These are phyloP conservation scores for Rhizophagus clarus DNA, from an alignment of 192 early-diverging fungal genomes.

Conservation along the genomic window DNA sequence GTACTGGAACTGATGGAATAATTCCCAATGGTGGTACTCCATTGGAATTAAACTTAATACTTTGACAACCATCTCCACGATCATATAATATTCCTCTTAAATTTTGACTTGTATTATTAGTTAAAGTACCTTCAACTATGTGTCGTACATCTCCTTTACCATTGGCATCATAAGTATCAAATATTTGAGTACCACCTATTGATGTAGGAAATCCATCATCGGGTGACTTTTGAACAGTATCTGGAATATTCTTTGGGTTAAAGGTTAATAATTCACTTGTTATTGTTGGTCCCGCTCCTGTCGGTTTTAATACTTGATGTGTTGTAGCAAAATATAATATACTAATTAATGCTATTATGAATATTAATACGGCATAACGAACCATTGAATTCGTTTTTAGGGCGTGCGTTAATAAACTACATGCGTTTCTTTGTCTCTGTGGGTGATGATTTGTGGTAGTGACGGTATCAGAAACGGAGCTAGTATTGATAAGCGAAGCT, in stretches of 20 bases:
- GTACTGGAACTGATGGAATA: neutral
- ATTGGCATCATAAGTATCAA: neutral
- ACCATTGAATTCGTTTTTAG: neutral
- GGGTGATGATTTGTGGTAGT: neutral
- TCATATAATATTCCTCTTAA: conserved; percentile 3
- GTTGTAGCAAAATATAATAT: conserved; percentile 28
- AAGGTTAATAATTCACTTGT: neutral
- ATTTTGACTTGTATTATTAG: neutral
- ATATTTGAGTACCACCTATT: neutral
- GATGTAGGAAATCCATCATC: neutral
- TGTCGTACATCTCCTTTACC: neutral
- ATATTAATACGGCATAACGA: conserved; percentile 14
- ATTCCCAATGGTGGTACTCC: neutral
- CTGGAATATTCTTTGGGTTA: neutral
- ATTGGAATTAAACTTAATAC: neutral
- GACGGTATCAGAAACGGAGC: too few species aligned
- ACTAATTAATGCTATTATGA: conserved; percentile 8
- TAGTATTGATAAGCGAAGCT: neutral
- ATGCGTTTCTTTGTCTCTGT: neutral
- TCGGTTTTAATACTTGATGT: conserved; percentile 4
- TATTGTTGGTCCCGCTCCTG: neutral
- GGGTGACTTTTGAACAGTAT: neutral
- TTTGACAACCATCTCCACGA: conserved; percentile 16
- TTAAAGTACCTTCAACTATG: neutral
- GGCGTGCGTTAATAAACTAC: neutral